Conservation (phyloP, 2,329 filamentous ascomycete species). For the Alternaria brassicicola region DNA sequence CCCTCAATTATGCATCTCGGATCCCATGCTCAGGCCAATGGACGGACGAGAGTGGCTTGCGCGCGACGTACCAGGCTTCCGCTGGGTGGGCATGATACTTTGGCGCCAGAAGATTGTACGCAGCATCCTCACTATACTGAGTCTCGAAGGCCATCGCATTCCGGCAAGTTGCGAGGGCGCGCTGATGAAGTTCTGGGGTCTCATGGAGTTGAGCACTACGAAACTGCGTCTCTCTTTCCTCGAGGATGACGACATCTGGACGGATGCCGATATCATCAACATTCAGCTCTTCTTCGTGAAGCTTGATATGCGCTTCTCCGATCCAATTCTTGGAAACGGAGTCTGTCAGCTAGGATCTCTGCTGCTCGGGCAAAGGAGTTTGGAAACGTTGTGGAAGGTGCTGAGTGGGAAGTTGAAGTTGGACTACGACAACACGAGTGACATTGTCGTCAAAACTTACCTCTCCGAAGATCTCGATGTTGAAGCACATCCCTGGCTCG, state of each 20-base stretch:
- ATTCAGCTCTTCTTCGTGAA: constrained; percentile 72
- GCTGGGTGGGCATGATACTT: constrained; percentile 71
- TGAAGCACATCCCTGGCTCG: constrained; percentile 26
- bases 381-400: constrained; percentile 33
- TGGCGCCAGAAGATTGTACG: constrained; percentile 50
- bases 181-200: constrained; percentile 69
- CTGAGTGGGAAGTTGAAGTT: constrained; percentile 62
- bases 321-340: constrained; percentile 64
- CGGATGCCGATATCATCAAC: constrained; percentile 65
- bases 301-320: constrained; percentile 71
- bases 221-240: constrained; percentile 61
- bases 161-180: constrained; percentile 59
- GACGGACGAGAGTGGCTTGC: constrained; percentile 42
- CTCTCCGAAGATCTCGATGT: constrained; percentile 26
- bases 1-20: constrained; percentile 61
- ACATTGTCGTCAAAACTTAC: constrained; percentile 31
- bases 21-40: constrained; percentile 61
- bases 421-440: constrained; percentile 33
- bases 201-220: constrained; percentile 70
- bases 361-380: constrained; percentile 63
- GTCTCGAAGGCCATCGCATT: constrained; percentile 60
- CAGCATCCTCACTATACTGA: constrained; percentile 66
- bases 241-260: constrained; percentile 61
- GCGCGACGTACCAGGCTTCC: constrained; percentile 64
- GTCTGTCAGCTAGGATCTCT: constrained; percentile 48